Percentiles rank a stretch among this genome's conserved stretches.
Conservation (phyloP, 2,329 filamentous ascomycete genomes). For the Colletotrichum australisinense region DNA sequence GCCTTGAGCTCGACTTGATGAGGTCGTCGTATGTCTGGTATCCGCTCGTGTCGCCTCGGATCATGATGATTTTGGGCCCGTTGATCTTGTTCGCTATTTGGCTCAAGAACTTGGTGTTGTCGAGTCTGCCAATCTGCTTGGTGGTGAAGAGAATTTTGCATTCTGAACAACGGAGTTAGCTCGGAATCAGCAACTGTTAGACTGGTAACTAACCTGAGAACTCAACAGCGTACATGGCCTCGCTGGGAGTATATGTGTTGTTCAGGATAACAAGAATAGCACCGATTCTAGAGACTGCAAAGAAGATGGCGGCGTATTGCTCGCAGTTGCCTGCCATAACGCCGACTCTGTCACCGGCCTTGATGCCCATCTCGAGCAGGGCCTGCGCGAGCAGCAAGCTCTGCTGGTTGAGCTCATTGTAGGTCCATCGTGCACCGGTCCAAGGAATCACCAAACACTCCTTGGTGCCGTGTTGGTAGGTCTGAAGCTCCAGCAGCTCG, state of each 20-base stretch:
- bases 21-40: conserved; percentile 72
- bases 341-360: conserved; percentile 76
- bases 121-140: conserved; percentile 72
- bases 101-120: conserved; percentile 70
- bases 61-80: conserved; percentile 66
- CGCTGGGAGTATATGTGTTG: conserved; percentile 82
- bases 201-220: conserved; percentile 67
- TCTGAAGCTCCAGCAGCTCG: conserved; percentile 79
- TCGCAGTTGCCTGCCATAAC: conserved; percentile 85
- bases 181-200: neutral
- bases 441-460: conserved; percentile 81
- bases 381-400: conserved; percentile 72
- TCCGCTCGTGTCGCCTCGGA: conserved; percentile 64
- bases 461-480: conserved; percentile 70
- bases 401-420: conserved; percentile 72
- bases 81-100: conserved; percentile 60
- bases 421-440: conserved; percentile 81
- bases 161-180: conserved; percentile 55
- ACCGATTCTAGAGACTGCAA: conserved; percentile 75
- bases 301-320: conserved; percentile 83
- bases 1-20: conserved; percentile 60
- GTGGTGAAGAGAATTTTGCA: conserved; percentile 82
- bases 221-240: conserved; percentile 76
- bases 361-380: conserved; percentile 73
- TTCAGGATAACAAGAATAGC: conserved; percentile 82